A percentile compares a stretch with the other conserved stretches of the same genome.
phyloP scores from a whole-genome alignment of 2,329 filamentous ascomycete genomes.

The Venturia aucupariae region DNA sequence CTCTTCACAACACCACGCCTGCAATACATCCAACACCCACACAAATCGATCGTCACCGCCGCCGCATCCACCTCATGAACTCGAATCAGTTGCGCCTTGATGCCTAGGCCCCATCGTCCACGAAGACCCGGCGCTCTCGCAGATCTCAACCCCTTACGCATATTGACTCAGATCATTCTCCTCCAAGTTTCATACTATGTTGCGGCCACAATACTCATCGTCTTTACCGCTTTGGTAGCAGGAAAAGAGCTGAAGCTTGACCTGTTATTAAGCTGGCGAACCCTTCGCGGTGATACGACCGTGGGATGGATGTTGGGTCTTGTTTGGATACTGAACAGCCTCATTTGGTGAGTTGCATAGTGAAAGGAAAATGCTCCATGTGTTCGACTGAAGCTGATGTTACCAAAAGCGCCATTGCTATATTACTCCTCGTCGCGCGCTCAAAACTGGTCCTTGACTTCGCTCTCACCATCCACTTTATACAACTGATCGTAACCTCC shows the following conservation, averaged over 20 bases:
- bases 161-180: constrained; percentile 56
- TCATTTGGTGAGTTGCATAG: constrained; percentile 47
- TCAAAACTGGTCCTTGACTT: constrained; percentile 95
- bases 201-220: constrained; percentile 50
- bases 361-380: not conserved
- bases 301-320: constrained; percentile 60
- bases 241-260: constrained; percentile 50
- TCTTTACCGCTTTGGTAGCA: constrained; percentile 59
- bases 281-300: constrained; percentile 56
- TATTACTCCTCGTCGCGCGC: constrained; percentile 74
- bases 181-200: constrained; percentile 58
- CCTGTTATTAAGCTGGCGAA: constrained; percentile 54
- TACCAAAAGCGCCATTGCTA: constrained; percentile 60
- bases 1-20: not conserved
- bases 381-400: not conserved
- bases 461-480: constrained; percentile 74
- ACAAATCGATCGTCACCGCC: not conserved
- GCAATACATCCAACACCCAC: not conserved
- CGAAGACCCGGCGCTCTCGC: constrained; percentile 56
- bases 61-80: not conserved
- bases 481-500: constrained; percentile 69
- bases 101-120: constrained; percentile 50
- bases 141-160: constrained; percentile 57
- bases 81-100: not conserved
- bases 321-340: constrained; percentile 57